Evolutionary conservation across 352 stramenopile species (phyloP), one percentile per base, ranked within the genome.

Genomic region (Phytophthora sp.): DNA sequence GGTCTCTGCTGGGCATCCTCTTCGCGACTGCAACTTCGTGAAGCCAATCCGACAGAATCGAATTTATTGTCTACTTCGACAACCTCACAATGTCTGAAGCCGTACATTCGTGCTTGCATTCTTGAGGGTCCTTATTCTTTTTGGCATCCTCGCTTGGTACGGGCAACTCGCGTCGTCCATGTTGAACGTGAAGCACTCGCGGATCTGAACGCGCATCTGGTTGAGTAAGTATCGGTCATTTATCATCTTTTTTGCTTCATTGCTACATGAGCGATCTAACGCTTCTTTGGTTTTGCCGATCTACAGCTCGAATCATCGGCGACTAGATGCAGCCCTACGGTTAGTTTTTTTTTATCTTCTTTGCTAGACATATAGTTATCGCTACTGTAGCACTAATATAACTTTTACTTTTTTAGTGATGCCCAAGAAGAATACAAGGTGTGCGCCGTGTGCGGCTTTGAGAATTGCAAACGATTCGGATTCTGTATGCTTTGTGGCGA

Each of bases 401-500:
- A n/a, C n/a, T n/a, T n/a, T n/a, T n/a, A n/a, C n/a, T n/a, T n/a
- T n/a, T n/a, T n/a, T n/a, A 67, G 54, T 32, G 54, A 75, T 54
- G 72, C 68, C 17, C 45, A 69, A 21, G 50, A 63, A 38, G 73
- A 69, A 7, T 76, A 49, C 38, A 69, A 67, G 7, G n/a, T n/a
- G 11, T 82, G 73, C 24, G 3, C 12, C n/a, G 20, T 65, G 2
- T 79, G 73, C 15, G 46, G 10, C 0, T 82, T 82, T 17, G 73
- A 74, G 28, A 82, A 82, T 52, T 77, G 77, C 53, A 77, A 77
- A 26, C 61, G 66, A 12, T 48, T 65, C 13, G n/a, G 17, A 5
- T 74, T 69, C 34, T 82, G 73, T 34, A 65, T 37, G 21, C 17
- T 76, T 15, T 82, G 73, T 38, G 60, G 64, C 3, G 59, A 60